Evolutionary conservation across 345 rosid genomes (phyloP).

Genomic region (Populus simonii): DNA sequence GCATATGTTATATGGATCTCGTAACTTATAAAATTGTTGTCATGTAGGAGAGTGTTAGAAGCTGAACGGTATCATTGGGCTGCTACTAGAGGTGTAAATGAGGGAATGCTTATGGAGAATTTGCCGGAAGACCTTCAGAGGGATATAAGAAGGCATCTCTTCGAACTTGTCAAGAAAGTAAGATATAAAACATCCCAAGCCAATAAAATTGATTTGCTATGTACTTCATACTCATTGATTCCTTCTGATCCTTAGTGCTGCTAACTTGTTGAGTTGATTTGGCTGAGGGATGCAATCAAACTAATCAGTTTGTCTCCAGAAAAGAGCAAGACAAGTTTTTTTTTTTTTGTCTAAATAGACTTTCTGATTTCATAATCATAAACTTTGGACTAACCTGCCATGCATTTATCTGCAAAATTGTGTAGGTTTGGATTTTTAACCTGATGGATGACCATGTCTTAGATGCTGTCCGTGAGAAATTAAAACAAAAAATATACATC

Average conservation of each 20-base stretch:
- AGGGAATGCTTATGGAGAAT: constrained; percentile 60
- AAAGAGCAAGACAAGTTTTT: not conserved
- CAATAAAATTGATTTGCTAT: not conserved
- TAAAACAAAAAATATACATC: constrained; percentile 68
- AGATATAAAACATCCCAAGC: constrained; percentile 11
- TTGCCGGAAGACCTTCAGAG: constrained; percentile 88
- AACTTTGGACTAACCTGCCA: not conserved
- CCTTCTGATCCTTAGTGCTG: not conserved
- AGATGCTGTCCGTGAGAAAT: constrained; percentile 71
- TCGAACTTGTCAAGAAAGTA: constrained; percentile 72
- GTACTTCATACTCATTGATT: not conserved
- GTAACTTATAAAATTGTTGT: constrained; percentile 1
- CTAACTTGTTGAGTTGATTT: not conserved
- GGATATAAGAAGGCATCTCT: constrained; percentile 86
- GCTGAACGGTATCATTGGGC: constrained; percentile 90
- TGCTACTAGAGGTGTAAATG: constrained; percentile 87
- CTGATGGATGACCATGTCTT: constrained; percentile 65
- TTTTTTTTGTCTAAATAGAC: too few relatives aligned
- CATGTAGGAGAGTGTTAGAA: constrained; percentile 61
- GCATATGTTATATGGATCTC: not conserved
- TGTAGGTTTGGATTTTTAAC: constrained; percentile 72
- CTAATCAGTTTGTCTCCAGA: not conserved
- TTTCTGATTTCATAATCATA: not conserved
- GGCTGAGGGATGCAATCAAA: not conserved
- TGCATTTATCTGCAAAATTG: not conserved